Percentiles rank a stretch among this genome's conserved stretches.
Evolutionary conservation across 2,329 filamentous ascomycete species (phyloP).

Genomic region (Setomelanomma holmii): DNA sequence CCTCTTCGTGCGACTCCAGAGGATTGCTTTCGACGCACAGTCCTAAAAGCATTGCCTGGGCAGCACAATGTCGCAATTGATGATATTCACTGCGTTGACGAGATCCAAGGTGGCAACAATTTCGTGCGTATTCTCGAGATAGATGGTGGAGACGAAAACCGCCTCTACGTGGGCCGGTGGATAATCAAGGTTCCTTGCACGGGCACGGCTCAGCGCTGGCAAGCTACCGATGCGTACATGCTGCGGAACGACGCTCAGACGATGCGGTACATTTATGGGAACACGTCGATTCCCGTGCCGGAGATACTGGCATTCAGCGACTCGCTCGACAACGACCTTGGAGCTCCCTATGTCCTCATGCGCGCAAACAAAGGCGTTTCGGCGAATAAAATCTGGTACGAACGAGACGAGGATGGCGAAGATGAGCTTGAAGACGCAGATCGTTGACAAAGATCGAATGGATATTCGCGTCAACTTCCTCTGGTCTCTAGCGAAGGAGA

Average conservation of each 20-base stretch:
- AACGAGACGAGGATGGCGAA: conserved; percentile 17
- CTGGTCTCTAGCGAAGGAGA: conserved; percentile 9
- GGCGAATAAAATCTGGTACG: conserved; percentile 16
- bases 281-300: conserved; percentile 20
- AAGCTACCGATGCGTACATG: conserved; percentile 8
- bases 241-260: conserved; percentile 10
- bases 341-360: conserved; percentile 27
- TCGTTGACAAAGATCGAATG: neutral
- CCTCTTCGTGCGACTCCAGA: neutral
- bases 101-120: neutral
- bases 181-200: conserved; percentile 10
- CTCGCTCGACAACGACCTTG: conserved; percentile 16
- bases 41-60: neutral
- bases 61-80: conserved; percentile 20
- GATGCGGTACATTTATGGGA: conserved; percentile 12
- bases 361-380: conserved; percentile 2
- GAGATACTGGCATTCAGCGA: conserved; percentile 16
- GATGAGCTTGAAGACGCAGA: conserved; percentile 10
- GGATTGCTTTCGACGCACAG: neutral
- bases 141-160: neutral
- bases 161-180: neutral
- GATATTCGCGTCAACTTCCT: conserved; percentile 16
- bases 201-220: conserved; percentile 14
- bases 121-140: conserved; percentile 1
- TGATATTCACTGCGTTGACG: conserved; percentile 1